These are phyloP conservation scores for Colletotrichum nymphaeae DNA, from an alignment of 2,329 filamentous ascomycete genomes.

Conservation along the genomic window DNA sequence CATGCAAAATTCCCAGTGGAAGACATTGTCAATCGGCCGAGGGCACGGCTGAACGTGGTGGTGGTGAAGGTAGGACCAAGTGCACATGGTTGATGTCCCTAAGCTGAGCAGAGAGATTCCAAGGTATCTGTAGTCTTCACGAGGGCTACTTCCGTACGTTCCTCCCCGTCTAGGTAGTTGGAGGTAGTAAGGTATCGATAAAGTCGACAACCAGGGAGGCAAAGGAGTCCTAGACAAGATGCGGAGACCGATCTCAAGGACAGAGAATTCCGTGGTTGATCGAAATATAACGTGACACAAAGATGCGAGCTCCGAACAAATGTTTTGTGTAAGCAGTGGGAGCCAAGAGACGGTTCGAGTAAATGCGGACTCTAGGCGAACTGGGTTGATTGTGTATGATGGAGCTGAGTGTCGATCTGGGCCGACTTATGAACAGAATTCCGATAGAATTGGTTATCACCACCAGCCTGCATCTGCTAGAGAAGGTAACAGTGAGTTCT, in stretches of 20 bases:
- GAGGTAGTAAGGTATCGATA: neutral
- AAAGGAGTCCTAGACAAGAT: neutral
- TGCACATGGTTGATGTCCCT: constrained; percentile 54
- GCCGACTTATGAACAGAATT: constrained; percentile 3
- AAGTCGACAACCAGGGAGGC: neutral
- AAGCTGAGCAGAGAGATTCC: too few relatives aligned
- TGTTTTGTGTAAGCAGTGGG: neutral
- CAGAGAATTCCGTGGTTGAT: neutral
- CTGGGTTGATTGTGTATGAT: neutral
- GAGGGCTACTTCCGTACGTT: neutral
- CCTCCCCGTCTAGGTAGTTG: neutral
- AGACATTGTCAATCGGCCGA: constrained; percentile 51
- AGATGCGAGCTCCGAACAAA: neutral
- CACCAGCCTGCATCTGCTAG: constrained; percentile 16
- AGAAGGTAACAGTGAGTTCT: neutral
- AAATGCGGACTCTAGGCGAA: constrained; percentile 11
- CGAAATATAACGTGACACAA: constrained; percentile 7
- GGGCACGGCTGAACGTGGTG: constrained; percentile 59
- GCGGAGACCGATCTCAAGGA: neutral
- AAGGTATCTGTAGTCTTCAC: neutral
- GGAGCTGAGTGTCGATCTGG: neutral
- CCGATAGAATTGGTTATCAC: neutral
- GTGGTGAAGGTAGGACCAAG: constrained; percentile 62
- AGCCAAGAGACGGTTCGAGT: neutral
- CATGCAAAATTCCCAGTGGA: constrained; percentile 58